Evolutionary conservation across 768 basidiomycete species (phyloP).

Genomic region (Mrakia frigida): DNA sequence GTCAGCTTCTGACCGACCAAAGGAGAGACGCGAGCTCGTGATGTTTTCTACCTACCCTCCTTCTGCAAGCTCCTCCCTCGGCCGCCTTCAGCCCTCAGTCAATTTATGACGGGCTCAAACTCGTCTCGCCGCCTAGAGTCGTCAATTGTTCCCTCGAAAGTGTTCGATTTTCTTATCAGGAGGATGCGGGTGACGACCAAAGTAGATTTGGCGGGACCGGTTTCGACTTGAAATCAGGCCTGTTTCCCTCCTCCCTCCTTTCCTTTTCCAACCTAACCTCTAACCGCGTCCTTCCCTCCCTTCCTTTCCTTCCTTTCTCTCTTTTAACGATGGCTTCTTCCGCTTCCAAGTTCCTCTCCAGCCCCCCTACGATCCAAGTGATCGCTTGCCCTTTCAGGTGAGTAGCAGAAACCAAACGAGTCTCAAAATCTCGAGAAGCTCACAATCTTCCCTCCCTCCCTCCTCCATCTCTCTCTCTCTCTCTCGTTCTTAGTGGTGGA

Average conservation of each 20-base stretch:
- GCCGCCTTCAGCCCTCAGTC: no score
- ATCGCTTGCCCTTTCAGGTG: conserved; percentile 95
- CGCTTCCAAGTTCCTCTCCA: conserved; percentile 18
- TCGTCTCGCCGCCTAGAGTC: no score
- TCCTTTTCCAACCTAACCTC: neutral
- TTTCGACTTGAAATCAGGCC: neutral
- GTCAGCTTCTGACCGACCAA: no score
- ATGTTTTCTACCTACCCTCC: no score
- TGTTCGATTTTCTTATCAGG: no score
- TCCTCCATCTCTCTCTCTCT: neutral
- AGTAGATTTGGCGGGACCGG: neutral
- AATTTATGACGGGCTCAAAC: no score
- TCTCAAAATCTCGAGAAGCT: conserved; percentile 51
- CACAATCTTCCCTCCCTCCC: neutral
- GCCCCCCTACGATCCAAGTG: conserved; percentile 52
- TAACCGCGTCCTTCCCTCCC: neutral
- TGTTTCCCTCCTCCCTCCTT: neutral
- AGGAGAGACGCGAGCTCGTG: no score
- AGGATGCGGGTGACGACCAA: no score
- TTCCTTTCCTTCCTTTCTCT: neutral
- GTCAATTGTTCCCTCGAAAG: no score
- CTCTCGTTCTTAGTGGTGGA: conserved; percentile 40
- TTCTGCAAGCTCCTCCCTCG: no score
- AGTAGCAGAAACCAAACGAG: neutral
- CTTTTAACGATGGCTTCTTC: conserved; percentile 9